Percentiles rank a stretch among this genome's conserved stretches.
Conservation (phyloP, 495 filamentous ascomycete species). For the Penicillium parvum region DNA sequence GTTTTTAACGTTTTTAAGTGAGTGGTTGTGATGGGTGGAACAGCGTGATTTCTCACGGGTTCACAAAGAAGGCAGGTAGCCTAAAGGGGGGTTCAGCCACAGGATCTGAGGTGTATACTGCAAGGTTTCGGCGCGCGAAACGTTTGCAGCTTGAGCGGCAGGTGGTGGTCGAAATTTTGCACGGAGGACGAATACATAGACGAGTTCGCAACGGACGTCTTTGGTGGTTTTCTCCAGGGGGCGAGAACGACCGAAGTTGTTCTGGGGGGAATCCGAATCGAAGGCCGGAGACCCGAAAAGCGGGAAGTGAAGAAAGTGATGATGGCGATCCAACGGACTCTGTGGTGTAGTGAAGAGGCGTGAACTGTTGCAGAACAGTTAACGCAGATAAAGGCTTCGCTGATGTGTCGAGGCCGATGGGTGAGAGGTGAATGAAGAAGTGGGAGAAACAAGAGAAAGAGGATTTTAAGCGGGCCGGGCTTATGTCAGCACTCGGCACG, state of each 20-base stretch:
- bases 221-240: slow-evolving; percentile 36
- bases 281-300: slow-evolving; percentile 22
- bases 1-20: slow-evolving; percentile 50
- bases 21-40: slow-evolving; percentile 17
- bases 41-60: slow-evolving; percentile 14
- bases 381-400: slow-evolving; percentile 22
- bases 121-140: slow-evolving; percentile 89
- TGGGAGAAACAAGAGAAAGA: slow-evolving; percentile 8
- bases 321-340: slow-evolving; percentile 22
- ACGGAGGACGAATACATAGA: slow-evolving; percentile 82
- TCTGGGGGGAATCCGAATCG: slow-evolving; percentile 33
- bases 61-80: slow-evolving; percentile 23
- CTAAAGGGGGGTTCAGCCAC: slow-evolving; percentile 63
- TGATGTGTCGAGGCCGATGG: slow-evolving; percentile 18
- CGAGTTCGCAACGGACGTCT: slow-evolving; percentile 40
- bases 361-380: slow-evolving; percentile 21
- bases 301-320: slow-evolving; percentile 19
- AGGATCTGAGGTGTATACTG: slow-evolving; percentile 75
- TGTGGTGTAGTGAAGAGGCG: slow-evolving; percentile 4
- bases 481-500: slow-evolving; percentile 24
- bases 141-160: slow-evolving; percentile 88
- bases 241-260: slow-evolving; percentile 36
- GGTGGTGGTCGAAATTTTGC: slow-evolving; percentile 73
- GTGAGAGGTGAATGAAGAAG: slow-evolving; percentile 9
- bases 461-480: slow-evolving; percentile 13